Evolutionary conservation across 352 stramenopile species (phyloP), one percentile per base, ranked within the genome.

Genomic region (Stephanocyclus meneghinianus): DNA sequence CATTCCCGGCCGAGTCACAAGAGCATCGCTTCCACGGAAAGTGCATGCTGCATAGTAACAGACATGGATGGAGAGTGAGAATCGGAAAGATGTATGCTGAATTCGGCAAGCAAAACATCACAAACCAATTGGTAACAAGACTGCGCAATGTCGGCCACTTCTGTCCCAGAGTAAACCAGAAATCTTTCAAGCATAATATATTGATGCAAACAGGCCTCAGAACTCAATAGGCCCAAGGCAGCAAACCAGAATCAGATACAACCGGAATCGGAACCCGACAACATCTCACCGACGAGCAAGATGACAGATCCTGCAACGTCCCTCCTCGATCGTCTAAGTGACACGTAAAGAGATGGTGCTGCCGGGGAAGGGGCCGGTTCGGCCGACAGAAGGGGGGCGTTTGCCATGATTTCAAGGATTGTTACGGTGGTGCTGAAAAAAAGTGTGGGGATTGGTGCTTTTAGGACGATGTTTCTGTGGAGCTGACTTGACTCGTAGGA

Each of bases 241-340:
- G 9, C 56, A 16, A 5, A 10, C 2, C 10, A 26, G 42, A 64
- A n/a, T 45, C 30, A 64, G 8, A 21, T 4, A 53, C 13, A 53
- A 53, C n/a, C 45, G 56, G 29, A 35, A 57, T 66, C 57, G 55
- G 40, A 30, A 42, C 29, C 61, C 40, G 11, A 4, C 18, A 29
- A 51, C 16, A 51, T 61, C 63, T 71, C 13, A 71, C 63, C 63
- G 32, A 71, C 47, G 9, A 71, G 8, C 13, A 71, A 35, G 6
- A 32, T 45, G n/a, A 61, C 1, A 13, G 44, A 56, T 26, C 63
- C 47, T 37, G 40, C 32, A 26, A 16, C 63, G 16, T 29, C 30
- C 18, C 16, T 48, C 21, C 47, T 56, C 13, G 48, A 42, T 21
- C 44, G 11, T 32, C 63, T 9, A 10, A 35, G 40, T 11, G 11